Percentiles rank a stretch among this genome's conserved stretches.
phyloP scores from a whole-genome alignment of 2,329 filamentous ascomycete species.

The Davidsoniella virescens region DNA sequence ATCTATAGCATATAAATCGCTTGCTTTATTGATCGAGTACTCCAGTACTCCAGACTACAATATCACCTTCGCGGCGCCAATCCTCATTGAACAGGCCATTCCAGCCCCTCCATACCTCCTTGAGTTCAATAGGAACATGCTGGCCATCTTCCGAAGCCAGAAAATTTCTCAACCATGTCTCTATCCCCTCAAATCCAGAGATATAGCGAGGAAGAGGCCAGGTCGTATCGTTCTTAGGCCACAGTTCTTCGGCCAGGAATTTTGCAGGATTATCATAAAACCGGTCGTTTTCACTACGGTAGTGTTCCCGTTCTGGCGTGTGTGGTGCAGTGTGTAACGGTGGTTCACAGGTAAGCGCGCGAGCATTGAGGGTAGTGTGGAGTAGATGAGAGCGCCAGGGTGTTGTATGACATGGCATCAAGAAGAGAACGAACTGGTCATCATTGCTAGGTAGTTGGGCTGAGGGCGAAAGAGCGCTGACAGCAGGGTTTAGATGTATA shows the following conservation, averaged over 20 bases:
- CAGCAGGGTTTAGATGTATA: conserved; percentile 26
- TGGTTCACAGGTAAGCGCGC: conserved; percentile 81
- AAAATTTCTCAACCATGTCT: conserved; percentile 29
- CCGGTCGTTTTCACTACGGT: conserved; percentile 77
- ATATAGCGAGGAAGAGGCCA: conserved; percentile 35
- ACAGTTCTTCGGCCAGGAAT: conserved; percentile 43
- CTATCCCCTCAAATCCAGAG: conserved; percentile 44
- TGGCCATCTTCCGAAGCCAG: conserved; percentile 24
- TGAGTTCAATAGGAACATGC: conserved; percentile 26
- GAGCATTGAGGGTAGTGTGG: conserved; percentile 56
- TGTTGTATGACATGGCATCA: conserved; percentile 92
- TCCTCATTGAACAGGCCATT: conserved; percentile 51
- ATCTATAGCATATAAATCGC: too few relatives aligned
- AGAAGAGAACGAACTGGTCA: conserved; percentile 49
- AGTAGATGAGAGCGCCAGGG: conserved; percentile 85
- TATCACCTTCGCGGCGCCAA: conserved; percentile 35
- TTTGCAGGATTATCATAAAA: conserved; percentile 55
- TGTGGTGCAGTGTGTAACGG: conserved; percentile 51
- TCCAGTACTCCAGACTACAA: conserved; percentile 40
- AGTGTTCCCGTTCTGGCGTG: conserved; percentile 43
- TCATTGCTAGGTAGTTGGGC: conserved; percentile 15
- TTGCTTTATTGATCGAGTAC: too few relatives aligned
- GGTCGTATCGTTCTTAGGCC: conserved; percentile 18
- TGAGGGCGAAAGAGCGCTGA: conserved; percentile 15
- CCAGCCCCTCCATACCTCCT: conserved; percentile 37